Evolutionary conservation across 2,329 filamentous ascomycete species (phyloP), one percentile per base, ranked within the genome.

Genomic region (Pseudodiploospora longispora): DNA sequence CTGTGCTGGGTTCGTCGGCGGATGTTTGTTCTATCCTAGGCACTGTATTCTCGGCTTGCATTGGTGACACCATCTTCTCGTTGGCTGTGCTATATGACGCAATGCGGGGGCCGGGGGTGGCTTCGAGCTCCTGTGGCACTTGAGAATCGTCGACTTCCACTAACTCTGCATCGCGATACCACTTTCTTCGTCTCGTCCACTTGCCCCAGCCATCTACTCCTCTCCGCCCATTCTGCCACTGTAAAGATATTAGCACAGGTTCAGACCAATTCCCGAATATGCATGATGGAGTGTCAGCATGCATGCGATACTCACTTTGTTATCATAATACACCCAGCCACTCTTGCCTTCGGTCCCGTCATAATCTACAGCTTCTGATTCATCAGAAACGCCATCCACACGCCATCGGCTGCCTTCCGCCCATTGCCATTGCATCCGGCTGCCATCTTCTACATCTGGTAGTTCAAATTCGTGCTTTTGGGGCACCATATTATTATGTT

Each of bases 251-350:
- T 10, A 51, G 58, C 42, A 10, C 9, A 10, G 7, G 19, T 10
- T 8, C 38, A 32, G 29, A n/a, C 10, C 36, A 6, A 29, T 27
- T 7, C n/a, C n/a, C 6, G 30, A 41, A 35, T 34, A 19, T 33
- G 6, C 19, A 6, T 6, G 10, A 19, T 4, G 19, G 9, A 40
- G 9, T 12, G 4, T 12, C 7, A 4, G 5, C 2, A 5, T 4
- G 27, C 5, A 28, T 0, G 19, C 19, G 9, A 7, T 19, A 54
- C 69, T 48, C 68, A 88, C 87, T 81, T 95, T 96, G 62, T 91
- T 97, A 59, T 98, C 93, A 60, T 96, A 98, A 64, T 93, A 98
- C 33, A 95, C 87, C 93, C 93, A 98, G 1, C 90, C 93, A 53
- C 83, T 78, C 57, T 68, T 81, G 4, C 78, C 83, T 27, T 82